Base-by-base conservation (phyloP, 108 stramenopile species). In the Nitzschia putrida region DNA sequence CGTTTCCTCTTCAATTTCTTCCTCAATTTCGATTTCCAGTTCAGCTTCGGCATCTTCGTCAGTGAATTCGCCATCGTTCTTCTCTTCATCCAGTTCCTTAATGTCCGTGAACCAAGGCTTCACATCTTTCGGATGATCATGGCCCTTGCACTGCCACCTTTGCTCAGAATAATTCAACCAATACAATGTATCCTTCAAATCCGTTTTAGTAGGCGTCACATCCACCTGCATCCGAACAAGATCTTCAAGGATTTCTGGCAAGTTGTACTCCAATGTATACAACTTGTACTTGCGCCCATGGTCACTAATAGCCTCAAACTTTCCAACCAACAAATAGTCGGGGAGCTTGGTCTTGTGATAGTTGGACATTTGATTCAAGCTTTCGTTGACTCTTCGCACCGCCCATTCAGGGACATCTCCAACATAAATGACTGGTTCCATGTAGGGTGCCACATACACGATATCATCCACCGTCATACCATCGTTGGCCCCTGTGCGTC, bases 391-490 rank as follows among this genome's bases (percentile, higher is more conserved):
- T 79, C 61, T 22, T 57, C 67, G 73, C 8, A 76, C 47, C 49
- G 52, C 66, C 65, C 66, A 76, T 57, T 76, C 74, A 0, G 65
- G 65, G 42, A 76, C 67, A 11, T 69, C 61, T n/a, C 74, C 69
- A 12, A 67, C 43, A 37, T 73, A 74, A 21, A 88, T 69, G 21
- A 76, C 74, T 13, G 77, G 71, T 64, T 88, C 83, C 71, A 87
- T 80, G 55, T 74, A 74, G 3, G 90, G 90, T 0, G 78, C 61
- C 29, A 88, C 75, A 0, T 78, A 71, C 45, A 84, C 63, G 38
- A 88, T 50, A 74, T 91, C 88, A 59, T 84, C 80, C 41, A 88
- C 41, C 12, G 84, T 87, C 43, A 84, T 75, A 0, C 61, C 56
- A 22, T 78, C 78, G 65, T 64, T 54, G 43, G 18, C 47, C 24